Evolutionary conservation across 1,284 basidiomycete species (phyloP).

Genomic region (Hemileia vastatrix): DNA sequence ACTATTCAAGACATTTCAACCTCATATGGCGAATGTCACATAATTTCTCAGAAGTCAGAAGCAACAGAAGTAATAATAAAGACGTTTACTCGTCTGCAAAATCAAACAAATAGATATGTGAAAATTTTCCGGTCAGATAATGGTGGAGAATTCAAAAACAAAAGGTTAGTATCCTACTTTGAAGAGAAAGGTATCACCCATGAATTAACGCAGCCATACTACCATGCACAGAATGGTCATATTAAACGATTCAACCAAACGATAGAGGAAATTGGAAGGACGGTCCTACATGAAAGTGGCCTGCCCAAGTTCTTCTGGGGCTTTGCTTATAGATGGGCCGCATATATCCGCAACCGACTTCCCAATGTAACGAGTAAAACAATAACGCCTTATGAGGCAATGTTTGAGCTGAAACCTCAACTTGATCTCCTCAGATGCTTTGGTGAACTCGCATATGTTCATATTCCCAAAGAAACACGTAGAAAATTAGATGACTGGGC

Average conservation of each 20-base stretch:
- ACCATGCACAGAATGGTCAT: too few relatives aligned
- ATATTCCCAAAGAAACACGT: constrained; percentile 1
- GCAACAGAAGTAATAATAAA: too few relatives aligned
- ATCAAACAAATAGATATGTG: too few relatives aligned
- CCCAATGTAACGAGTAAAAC: not conserved
- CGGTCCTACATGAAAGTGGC: not conserved
- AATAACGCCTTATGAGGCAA: not conserved
- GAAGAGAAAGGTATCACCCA: too few relatives aligned
- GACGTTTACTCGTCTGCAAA: too few relatives aligned
- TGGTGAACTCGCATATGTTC: not conserved
- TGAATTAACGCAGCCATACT: too few relatives aligned
- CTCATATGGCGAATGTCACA: too few relatives aligned
- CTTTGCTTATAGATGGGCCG: not conserved
- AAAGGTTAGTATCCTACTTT: too few relatives aligned
- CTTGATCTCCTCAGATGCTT: not conserved
- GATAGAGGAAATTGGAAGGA: constrained; percentile 4
- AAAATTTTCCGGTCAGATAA: too few relatives aligned
- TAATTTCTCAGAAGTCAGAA: too few relatives aligned
- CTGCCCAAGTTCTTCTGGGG: constrained; percentile 1
- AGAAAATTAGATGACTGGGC: not conserved
- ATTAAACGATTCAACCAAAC: too few relatives aligned
- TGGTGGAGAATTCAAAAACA: too few relatives aligned
- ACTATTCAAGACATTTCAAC: not conserved
- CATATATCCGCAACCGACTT: not conserved
- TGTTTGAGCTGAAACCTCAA: not conserved